Evolutionary conservation across 495 filamentous ascomycete species (phyloP).

Genomic region (Aspergillus funiculosus): DNA sequence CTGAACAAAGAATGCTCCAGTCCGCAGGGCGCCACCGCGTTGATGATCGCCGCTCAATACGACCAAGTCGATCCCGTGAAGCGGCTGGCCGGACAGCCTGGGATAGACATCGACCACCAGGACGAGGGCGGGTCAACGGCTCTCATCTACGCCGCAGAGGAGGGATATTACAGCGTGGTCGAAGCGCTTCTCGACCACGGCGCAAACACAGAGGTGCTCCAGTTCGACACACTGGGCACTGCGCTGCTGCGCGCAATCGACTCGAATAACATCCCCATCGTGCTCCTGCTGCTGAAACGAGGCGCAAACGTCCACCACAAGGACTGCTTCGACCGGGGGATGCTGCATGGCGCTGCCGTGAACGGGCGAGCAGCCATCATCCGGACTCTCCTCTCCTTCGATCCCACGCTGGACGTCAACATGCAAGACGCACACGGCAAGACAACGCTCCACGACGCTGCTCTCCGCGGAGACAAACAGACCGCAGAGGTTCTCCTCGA

Average conservation of each 20-base stretch:
- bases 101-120: constrained; percentile 1
- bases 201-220: neutral
- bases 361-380: constrained; percentile 1
- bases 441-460: constrained; percentile 8
- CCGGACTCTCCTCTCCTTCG: neutral
- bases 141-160: neutral
- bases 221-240: neutral
- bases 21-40: neutral
- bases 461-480: neutral
- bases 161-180: neutral
- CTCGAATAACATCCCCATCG: neutral
- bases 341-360: constrained; percentile 4
- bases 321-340: constrained; percentile 5
- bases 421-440: constrained; percentile 6
- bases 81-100: neutral
- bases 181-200: constrained; percentile 6
- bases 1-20: constrained; percentile 3
- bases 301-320: constrained; percentile 11
- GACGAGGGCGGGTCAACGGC: neutral
- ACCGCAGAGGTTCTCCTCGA: constrained; percentile 5
- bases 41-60: neutral
- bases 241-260: constrained; percentile 9
- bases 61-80: neutral
- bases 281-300: neutral
- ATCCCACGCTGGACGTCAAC: constrained; percentile 7